Evolutionary conservation across 2,329 filamentous ascomycete species (phyloP).

Genomic region (Aspergillus pseudotamarii): DNA sequence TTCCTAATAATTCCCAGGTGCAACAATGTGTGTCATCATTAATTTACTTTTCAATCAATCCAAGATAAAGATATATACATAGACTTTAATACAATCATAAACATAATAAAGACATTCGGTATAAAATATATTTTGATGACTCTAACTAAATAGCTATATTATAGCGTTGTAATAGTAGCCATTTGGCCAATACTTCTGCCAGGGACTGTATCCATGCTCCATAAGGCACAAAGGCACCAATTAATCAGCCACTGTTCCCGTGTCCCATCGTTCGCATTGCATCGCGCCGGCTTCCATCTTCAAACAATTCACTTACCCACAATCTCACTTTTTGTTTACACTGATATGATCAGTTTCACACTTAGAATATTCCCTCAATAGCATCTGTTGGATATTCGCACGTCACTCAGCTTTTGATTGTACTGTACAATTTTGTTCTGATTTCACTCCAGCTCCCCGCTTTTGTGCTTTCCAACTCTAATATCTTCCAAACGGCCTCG

Average conservation of each 20-base stretch:
- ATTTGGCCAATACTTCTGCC: not conserved
- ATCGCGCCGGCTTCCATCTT: conserved; percentile 16
- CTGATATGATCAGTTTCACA: not conserved
- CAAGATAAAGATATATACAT: not conserved
- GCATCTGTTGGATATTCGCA: no score
- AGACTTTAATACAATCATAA: not conserved
- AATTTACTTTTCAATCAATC: not conserved
- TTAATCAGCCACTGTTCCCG: conserved; percentile 16
- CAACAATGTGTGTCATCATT: not conserved
- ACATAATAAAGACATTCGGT: not conserved
- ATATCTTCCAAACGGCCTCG: not conserved
- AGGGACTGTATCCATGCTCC: not conserved
- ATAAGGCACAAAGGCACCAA: conserved; percentile 24
- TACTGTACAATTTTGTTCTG: not conserved
- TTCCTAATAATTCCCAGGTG: not conserved
- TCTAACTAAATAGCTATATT: not conserved
- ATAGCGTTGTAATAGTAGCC: no score
- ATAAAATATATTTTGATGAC: not conserved
- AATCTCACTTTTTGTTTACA: not conserved
- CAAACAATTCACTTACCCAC: not conserved
- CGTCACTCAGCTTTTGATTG: not conserved
- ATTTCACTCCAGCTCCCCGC: conserved; percentile 1
- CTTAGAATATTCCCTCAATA: not conserved
- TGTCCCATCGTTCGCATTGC: conserved; percentile 24
- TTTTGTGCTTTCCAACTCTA: conserved; percentile 1